Base-by-base conservation (phyloP, 805 yeast species). In the Metschnikowia hibisci region DNA sequence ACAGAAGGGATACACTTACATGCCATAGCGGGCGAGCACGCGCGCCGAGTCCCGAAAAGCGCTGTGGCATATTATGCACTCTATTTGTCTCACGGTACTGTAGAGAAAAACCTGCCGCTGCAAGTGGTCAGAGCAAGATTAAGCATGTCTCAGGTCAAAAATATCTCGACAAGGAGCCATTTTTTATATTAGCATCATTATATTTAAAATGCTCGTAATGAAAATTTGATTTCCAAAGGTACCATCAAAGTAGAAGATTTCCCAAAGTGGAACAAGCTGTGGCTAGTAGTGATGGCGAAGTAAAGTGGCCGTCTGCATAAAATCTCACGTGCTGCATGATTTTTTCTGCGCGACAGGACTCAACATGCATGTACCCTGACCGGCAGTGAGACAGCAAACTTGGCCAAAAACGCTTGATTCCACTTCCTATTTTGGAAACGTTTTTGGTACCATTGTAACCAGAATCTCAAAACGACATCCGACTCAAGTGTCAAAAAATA, bases 21-120 rank as follows among this genome's bases (percentile, higher is more conserved):
- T 3, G 23, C 23, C 3, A 3, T 6, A 20, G 2, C 1, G 23
- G 23, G 8, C 23, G 23, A 20, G 23, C 2, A 3, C 7, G 23
- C 7, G 23, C 7, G 23, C 7, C 23, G 23, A 20, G 2, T 6
- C 23, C 23, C 8, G 7, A 20, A 20, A 20, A 6, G 4, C 23
- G 7, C 23, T 3, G 16, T 9, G 10, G 15, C 4, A 12, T 9
- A 5, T 10, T 29, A 29, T 37, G 33, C 34, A 37, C 34, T 37
- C 34, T 29, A 18, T 29, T 29, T 37, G 40, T 37, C 40, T 37
- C 40, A 37, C 16, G 40, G 40, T 23, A 37, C 25, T 28, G 32
- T 22, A 29, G 20, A 13, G 32, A 28, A 34, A 8, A 12, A 10
- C 9, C 3, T 18, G 14, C 26, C 25, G 30, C 42, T 23, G 42